These are phyloP conservation scores for Prunus campanulata DNA, from an alignment of 306 rosid species.

Conservation along the genomic window DNA sequence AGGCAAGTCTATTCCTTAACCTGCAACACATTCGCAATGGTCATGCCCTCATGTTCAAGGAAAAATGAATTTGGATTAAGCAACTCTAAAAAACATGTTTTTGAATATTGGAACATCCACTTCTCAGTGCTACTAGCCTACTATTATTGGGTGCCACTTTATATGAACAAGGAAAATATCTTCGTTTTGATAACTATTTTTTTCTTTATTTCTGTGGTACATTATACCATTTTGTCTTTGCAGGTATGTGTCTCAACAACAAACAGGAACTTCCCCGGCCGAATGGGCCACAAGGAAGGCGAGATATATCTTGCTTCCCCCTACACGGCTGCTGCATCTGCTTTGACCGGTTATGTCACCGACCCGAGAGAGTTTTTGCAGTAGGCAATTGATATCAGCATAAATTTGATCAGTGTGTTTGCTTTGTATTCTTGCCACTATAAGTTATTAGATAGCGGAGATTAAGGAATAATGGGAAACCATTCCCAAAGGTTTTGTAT, in stretches of 20 bases:
- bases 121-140: neutral
- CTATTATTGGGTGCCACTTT: neutral
- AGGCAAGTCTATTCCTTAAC: conserved; percentile 46
- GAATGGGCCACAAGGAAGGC: conserved; percentile 99
- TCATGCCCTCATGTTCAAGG: neutral
- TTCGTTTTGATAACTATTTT: neutral
- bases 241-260: conserved; percentile 92
- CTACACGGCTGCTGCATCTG: conserved; percentile 95
- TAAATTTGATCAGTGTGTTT: neutral
- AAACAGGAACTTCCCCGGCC: conserved; percentile 90
- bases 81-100: neutral
- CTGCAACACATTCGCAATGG: neutral
- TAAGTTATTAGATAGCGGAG: neutral
- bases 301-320: conserved; percentile 92
- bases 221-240: conserved; percentile 6
- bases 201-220: neutral
- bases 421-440: neutral
- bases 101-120: neutral
- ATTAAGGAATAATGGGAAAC: conserved; percentile 1
- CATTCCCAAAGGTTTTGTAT: neutral
- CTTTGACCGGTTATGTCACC: conserved; percentile 88
- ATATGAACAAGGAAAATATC: neutral
- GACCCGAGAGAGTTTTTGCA: conserved; percentile 95
- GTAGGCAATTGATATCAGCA: conserved; percentile 20
- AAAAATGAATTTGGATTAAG: neutral